Conservation (phyloP, 2,329 filamentous ascomycete genomes). For the Cadophora gregata region DNA sequence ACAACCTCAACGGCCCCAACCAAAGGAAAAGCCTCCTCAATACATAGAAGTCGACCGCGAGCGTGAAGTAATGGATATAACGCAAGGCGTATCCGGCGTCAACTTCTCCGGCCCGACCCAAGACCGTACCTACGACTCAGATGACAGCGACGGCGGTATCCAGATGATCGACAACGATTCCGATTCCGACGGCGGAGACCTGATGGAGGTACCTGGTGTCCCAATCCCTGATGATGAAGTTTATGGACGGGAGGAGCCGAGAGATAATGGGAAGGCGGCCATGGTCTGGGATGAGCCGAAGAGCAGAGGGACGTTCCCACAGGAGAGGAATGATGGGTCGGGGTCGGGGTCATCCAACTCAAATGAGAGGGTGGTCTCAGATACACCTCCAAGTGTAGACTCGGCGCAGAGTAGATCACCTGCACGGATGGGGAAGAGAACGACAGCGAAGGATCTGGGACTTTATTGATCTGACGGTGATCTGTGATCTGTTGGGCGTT, state of each 20-base stretch:
- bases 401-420: neutral
- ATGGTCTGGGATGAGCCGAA: constrained; percentile 29
- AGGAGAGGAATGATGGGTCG: neutral
- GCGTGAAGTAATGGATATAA: constrained; percentile 19
- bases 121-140: constrained; percentile 20
- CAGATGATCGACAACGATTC: constrained; percentile 37
- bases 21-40: neutral
- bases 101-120: constrained; percentile 6
- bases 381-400: neutral
- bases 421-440: neutral
- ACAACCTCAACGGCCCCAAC: neutral
- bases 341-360: neutral
- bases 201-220: constrained; percentile 21
- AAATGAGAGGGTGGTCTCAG: neutral
- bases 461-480: neutral
- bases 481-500: neutral
- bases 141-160: constrained; percentile 31
- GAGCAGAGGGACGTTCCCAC: constrained; percentile 24
- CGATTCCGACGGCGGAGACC: constrained; percentile 25
- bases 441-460: constrained; percentile 6
- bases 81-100: constrained; percentile 17
- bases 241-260: constrained; percentile 15
- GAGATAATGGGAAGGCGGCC: constrained; percentile 23
- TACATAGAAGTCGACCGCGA: constrained; percentile 7
- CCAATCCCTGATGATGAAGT: constrained; percentile 27